Conservation (phyloP, 2,329 filamentous ascomycete species). For the Pseudocercospora fijiensis region DNA sequence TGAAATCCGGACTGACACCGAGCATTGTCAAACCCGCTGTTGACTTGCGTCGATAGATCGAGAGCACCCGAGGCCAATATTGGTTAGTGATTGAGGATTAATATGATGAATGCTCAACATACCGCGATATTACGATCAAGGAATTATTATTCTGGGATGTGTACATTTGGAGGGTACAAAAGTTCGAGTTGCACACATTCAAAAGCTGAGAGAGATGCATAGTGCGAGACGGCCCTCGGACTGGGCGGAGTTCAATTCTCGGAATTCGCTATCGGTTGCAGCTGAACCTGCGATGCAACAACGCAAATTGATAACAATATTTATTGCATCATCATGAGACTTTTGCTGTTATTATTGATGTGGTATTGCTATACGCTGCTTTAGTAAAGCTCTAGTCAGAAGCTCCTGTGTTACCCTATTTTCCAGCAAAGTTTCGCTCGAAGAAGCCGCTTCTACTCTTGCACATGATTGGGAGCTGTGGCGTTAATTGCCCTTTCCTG, state of each 20-base stretch:
- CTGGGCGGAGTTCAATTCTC: not conserved
- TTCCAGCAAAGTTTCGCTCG: not conserved
- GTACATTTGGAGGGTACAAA: not conserved
- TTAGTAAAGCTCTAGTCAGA: no score
- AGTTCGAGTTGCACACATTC: not conserved
- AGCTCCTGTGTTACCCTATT: not conserved
- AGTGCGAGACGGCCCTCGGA: not conserved
- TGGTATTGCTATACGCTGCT: no score
- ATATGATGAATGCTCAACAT: not conserved
- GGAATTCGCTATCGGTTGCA: not conserved
- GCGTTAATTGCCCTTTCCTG: not conserved
- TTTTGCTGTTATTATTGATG: no score
- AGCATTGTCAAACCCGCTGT: slow-evolving; percentile 70
- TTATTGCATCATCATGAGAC: not conserved
- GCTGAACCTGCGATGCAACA: not conserved
- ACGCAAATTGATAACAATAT: not conserved
- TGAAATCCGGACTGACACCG: slow-evolving; percentile 78
- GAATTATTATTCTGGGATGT: not conserved
- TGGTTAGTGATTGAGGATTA: not conserved
- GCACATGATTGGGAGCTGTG: not conserved
- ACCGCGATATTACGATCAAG: not conserved
- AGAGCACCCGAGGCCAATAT: slow-evolving; percentile 79
- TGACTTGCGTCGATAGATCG: slow-evolving; percentile 80
- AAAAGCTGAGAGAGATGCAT: not conserved
- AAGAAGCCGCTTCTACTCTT: not conserved